phyloP scores from a whole-genome alignment of 306 rosid species.

The Cucumis hystrix region DNA sequence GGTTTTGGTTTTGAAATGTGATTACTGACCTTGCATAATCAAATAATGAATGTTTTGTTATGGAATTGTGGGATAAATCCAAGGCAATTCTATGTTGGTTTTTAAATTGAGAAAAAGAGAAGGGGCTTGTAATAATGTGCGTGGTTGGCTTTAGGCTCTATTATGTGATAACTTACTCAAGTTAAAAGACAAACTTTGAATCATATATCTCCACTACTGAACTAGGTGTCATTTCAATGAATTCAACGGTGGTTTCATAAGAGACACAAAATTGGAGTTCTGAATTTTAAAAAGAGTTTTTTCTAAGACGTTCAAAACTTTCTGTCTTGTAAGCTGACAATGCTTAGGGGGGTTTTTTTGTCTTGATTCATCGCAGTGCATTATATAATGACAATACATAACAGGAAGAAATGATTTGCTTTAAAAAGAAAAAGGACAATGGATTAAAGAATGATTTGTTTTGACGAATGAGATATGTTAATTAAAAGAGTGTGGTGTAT shows the following conservation, averaged over 20 bases:
- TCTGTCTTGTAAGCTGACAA: background rate
- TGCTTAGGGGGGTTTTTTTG: background rate
- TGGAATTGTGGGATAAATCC: background rate
- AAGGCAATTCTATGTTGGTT: background rate
- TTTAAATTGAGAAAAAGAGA: background rate
- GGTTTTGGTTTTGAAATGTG: background rate
- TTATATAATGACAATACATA: background rate
- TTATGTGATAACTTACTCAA: background rate
- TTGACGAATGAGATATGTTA: no score
- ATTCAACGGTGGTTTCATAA: background rate
- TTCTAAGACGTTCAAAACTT: background rate
- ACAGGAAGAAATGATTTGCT: background rate
- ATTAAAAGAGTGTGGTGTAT: no score
- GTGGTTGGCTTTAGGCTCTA: background rate
- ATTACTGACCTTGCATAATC: no score
- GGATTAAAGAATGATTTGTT: background rate
- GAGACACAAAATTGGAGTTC: background rate
- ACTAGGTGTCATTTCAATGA: background rate
- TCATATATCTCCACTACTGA: background rate
- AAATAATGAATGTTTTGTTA: no score
- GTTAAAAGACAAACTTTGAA: background rate
- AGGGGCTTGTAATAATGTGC: background rate
- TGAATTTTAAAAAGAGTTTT: background rate
- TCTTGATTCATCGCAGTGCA: background rate
- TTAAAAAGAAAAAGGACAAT: background rate